Evolutionary conservation across 1,139 yeast species (phyloP).

Genomic region (Kodamaea sp.): DNA sequence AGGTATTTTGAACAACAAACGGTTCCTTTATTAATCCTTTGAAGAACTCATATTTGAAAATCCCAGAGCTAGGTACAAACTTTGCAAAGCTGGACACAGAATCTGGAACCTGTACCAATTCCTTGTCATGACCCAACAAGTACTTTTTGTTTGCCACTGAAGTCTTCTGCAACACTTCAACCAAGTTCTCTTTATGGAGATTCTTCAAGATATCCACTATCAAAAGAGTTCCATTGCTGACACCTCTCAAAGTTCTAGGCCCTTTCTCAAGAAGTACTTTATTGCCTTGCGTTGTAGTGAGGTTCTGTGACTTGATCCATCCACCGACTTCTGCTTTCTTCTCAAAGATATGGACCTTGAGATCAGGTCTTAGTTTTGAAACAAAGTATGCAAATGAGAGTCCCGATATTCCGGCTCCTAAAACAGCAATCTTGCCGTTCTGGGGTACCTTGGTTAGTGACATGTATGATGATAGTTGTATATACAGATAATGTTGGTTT

Average conservation of each 20-base stretch:
- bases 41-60: conserved; percentile 28
- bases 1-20: conserved; percentile 25
- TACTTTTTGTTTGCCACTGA: conserved; percentile 66
- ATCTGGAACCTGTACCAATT: conserved; percentile 57
- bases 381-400: conserved; percentile 76
- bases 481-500: too few relatives aligned
- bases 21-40: conserved; percentile 45
- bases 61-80: conserved; percentile 43
- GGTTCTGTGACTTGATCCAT: conserved; percentile 59
- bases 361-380: conserved; percentile 67
- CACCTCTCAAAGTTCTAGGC: conserved; percentile 72
- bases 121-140: conserved; percentile 40
- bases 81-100: conserved; percentile 34
- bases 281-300: conserved; percentile 12
- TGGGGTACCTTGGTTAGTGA: conserved; percentile 13
- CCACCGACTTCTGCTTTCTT: conserved; percentile 65
- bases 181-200: conserved; percentile 40
- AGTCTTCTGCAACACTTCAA: conserved; percentile 49
- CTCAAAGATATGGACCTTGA: conserved; percentile 65
- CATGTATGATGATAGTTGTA: too few relatives aligned
- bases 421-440: conserved; percentile 56
- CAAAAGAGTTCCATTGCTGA: conserved; percentile 63
- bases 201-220: conserved; percentile 58
- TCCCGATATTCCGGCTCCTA: conserved; percentile 92
- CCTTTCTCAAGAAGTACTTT: conserved; percentile 61